Base-by-base conservation (phyloP, 2,329 filamentous ascomycete genomes). In the Magnaporthiopsis incrustans region DNA sequence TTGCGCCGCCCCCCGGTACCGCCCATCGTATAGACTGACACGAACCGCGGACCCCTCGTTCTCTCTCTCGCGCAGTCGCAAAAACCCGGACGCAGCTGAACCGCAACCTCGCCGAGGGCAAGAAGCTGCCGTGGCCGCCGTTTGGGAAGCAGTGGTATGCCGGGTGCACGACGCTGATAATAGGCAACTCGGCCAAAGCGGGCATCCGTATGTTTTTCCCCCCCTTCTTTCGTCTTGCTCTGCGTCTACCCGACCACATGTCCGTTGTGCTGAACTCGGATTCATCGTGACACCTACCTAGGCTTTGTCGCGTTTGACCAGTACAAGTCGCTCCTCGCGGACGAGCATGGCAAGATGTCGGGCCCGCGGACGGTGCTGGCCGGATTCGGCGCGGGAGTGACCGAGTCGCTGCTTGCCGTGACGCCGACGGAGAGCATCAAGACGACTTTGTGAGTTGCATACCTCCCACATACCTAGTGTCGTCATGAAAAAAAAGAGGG, bases 351-450 rank as follows among this genome's bases (percentile, higher is more conserved):
- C 69, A 93, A 94, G 69, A 89, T 98, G 57, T 92, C 90, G 4
- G 94, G 95, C 0, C 93, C 94, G 18, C 85, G 89, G 68, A 98
- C 94, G 1, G 95, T 98, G 1, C 85, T 97, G 65, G 93, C 93
- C 57, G 95, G 95, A 3, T 97, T 99, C 73, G 91, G 94, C 65
- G 95, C 95, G 11, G 95, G 95, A 64, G 90, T 96, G 62, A 98
- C 94, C 3, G 95, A 99, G 79, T 96, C 91, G 4, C 78, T 97
- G 62, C 79, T 99, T 3, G 95, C 95, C 14, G 95, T 99, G 44
- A 99, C 95, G 44, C 95, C 95, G 0, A 97, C 96, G 65, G 95
- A 99, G 79, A 96, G 91, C 72, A 97, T 99, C 78, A 99, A 99
- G 82, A 99, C 95, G 62, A 96, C 96, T 70, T 80, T 99, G 84